Percentiles rank a stretch among this genome's conserved stretches.
Conservation (phyloP, 805 yeast species). For the Wickerhamiella azyma region DNA sequence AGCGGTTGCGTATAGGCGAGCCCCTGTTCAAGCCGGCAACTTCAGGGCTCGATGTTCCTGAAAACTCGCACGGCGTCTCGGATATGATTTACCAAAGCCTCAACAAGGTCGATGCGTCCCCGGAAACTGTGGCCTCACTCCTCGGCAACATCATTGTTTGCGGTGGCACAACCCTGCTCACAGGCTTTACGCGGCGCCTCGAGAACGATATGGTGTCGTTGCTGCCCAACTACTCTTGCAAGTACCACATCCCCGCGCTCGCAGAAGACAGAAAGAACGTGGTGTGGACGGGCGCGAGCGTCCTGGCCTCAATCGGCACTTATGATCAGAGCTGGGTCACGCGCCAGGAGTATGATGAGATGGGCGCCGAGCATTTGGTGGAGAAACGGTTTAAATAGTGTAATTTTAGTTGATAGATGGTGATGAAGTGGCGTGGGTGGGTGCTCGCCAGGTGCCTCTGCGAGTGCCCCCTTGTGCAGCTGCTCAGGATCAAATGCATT, state of each 20-base stretch:
- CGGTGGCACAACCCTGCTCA: constrained; percentile 68
- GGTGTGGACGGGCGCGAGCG: constrained; percentile 87
- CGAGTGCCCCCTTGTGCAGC: no score
- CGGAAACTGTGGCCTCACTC: constrained; percentile 56
- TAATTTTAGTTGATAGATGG: neutral
- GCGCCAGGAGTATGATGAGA: constrained; percentile 74
- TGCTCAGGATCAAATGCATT: no score
- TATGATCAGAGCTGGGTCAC: constrained; percentile 95
- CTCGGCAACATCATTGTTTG: constrained; percentile 82
- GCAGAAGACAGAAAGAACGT: constrained; percentile 61
- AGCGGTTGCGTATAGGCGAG: constrained; percentile 45
- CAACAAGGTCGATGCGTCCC: constrained; percentile 35
- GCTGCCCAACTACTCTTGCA: constrained; percentile 71
- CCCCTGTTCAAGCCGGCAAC: constrained; percentile 55
- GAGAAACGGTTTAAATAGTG: constrained; percentile 14
- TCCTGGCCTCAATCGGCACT: constrained; percentile 74
- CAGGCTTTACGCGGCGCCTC: constrained; percentile 67
- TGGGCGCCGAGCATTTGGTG: constrained; percentile 63
- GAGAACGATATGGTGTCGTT: constrained; percentile 51
- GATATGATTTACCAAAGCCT: constrained; percentile 34
- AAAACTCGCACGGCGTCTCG: constrained; percentile 38
- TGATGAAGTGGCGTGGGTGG: neutral
- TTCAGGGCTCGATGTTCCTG: constrained; percentile 32
- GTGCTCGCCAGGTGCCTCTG: neutral
- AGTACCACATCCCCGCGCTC: constrained; percentile 61